Evolutionary conservation across 441 rosid genomes (phyloP).

Genomic region (Gossypium schwendimanii): DNA sequence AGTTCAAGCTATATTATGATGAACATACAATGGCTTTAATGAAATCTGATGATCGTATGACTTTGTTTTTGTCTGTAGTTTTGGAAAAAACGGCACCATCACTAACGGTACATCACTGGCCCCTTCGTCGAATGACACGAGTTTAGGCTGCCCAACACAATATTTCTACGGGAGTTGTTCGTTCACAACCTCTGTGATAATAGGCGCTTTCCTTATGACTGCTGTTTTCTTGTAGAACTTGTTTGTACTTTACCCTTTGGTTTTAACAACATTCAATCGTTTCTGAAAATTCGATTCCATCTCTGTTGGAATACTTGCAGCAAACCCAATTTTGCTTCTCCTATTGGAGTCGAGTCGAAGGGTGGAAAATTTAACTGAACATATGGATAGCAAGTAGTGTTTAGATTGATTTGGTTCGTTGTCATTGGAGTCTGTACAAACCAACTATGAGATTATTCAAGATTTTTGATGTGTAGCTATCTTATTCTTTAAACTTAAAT

Average conservation of each 20-base stretch:
- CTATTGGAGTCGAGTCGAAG: constrained; percentile 26
- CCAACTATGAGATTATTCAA: constrained; percentile 16
- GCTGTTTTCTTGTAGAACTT: constrained; percentile 43
- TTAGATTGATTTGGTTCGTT: constrained; percentile 12
- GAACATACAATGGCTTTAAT: not conserved
- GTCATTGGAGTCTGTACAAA: constrained; percentile 23
- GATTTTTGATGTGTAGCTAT: too few species aligned
- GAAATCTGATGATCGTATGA: constrained; percentile 13
- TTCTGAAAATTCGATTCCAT: constrained; percentile 1
- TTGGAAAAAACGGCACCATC: constrained; percentile 59
- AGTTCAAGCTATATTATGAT: not conserved
- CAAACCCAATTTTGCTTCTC: constrained; percentile 62
- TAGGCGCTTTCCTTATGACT: constrained; percentile 30
- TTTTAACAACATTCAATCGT: constrained; percentile 2
- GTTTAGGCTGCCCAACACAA: constrained; percentile 38
- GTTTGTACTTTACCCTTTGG: constrained; percentile 8
- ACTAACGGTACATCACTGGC: constrained; percentile 58
- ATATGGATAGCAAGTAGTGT: constrained; percentile 18
- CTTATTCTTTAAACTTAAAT: too few species aligned
- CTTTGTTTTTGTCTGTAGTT: constrained; percentile 32
- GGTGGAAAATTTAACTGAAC: constrained; percentile 29
- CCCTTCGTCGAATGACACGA: constrained; percentile 71
- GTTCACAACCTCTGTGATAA: constrained; percentile 42
- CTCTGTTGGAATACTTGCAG: constrained; percentile 20
- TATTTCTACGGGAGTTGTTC: constrained; percentile 24